Conservation (phyloP, 345 rosid genomes). For the Brassica nigra region DNA sequence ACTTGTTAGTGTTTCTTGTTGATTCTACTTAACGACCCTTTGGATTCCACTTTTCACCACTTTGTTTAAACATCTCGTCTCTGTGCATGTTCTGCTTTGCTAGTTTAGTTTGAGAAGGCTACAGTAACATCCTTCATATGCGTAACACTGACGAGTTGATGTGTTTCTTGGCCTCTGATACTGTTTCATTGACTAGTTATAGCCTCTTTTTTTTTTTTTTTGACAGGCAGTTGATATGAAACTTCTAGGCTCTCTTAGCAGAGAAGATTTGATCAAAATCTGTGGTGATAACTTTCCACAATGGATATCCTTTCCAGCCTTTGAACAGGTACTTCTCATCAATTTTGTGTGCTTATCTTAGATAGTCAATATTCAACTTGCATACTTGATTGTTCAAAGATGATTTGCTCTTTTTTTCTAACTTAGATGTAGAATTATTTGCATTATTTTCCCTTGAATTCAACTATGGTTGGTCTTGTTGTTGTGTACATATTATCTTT, state of each 20-base stretch:
- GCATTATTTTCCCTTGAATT: neutral
- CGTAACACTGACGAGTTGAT: neutral
- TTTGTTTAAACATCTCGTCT: neutral
- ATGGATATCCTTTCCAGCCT: constrained; percentile 98
- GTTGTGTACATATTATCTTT: neutral
- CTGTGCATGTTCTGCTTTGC: neutral
- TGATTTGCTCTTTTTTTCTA: neutral
- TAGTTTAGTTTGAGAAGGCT: neutral
- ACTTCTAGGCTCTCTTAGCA: constrained; percentile 77
- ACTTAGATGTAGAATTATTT: neutral
- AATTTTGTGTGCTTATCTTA: constrained; percentile 2
- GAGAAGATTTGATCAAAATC: constrained; percentile 94
- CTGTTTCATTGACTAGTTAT: neutral
- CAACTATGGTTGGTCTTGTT: neutral
- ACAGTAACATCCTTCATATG: neutral
- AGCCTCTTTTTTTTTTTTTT: neutral
- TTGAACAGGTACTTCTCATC: constrained; percentile 74
- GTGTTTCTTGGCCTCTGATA: neutral
- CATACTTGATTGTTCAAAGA: constrained; percentile 7
- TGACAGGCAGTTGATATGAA: constrained; percentile 93
- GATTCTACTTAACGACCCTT: neutral
- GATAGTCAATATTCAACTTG: neutral
- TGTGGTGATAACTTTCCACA: constrained; percentile 96
- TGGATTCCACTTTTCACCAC: neutral
- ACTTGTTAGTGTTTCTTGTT: neutral